Evolutionary conservation across 2,329 filamentous ascomycete species (phyloP).

Genomic region (Sarocladiaceae sp.): DNA sequence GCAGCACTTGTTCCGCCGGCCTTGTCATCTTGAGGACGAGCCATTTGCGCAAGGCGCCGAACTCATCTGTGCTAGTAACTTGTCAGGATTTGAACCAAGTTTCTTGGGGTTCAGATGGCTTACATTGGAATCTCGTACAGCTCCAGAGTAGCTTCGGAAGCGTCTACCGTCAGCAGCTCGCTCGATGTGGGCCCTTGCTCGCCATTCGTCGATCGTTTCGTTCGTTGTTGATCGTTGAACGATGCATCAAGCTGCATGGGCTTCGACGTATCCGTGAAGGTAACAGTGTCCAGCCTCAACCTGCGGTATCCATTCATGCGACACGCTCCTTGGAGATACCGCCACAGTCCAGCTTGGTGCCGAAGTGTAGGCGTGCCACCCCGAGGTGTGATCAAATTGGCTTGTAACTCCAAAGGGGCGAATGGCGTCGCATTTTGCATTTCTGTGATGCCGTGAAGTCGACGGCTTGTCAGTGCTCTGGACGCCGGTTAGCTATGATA

Average conservation of each 20-base stretch:
- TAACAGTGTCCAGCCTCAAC: not conserved
- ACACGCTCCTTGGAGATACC: not conserved
- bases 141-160: not conserved
- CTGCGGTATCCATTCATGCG: not conserved
- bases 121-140: slow-evolving; percentile 7
- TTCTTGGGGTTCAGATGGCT: no score
- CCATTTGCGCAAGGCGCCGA: not conserved
- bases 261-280: not conserved
- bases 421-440: not conserved
- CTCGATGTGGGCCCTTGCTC: not conserved
- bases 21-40: slow-evolving; percentile 2
- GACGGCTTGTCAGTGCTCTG: not conserved
- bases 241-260: not conserved
- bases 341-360: not conserved
- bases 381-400: not conserved
- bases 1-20: not conserved
- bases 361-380: not conserved
- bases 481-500: not conserved
- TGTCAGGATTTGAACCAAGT: not conserved
- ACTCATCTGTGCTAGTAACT: not conserved
- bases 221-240: not conserved
- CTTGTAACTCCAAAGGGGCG: not conserved
- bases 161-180: not conserved
- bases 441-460: not conserved
- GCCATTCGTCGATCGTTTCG: not conserved